Conservation (phyloP, 148 eudicot species). For the Amaranthus cruentus region DNA sequence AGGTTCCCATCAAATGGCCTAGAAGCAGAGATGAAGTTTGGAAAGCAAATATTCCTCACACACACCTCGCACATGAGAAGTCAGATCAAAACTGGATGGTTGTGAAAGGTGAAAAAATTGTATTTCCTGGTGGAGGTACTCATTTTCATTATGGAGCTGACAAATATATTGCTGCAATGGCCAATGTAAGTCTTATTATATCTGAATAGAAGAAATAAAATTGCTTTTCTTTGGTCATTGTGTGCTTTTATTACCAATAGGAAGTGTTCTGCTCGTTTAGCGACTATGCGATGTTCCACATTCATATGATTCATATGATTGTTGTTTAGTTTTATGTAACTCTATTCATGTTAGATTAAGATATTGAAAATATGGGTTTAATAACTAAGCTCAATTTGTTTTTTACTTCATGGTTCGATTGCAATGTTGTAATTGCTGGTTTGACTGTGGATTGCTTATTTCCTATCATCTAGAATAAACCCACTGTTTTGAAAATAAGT, state of each 20-base stretch:
- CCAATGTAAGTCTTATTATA: conserved; percentile 61
- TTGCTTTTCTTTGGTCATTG: not conserved
- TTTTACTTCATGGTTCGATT: not conserved
- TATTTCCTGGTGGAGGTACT: conserved; percentile 98
- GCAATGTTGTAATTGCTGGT: not conserved
- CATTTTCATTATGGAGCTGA: conserved; percentile 98
- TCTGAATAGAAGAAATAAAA: not conserved
- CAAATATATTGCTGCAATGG: conserved; percentile 87
- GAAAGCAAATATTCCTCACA: conserved; percentile 98
- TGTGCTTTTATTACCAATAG: not conserved
- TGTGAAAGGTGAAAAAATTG: conserved; percentile 87
- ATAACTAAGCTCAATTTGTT: not conserved
- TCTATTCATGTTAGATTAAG: not conserved
- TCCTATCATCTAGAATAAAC: not conserved
- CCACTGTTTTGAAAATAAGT: not conserved
- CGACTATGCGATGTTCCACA: not conserved
- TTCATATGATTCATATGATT: too few relatives aligned
- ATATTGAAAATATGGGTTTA: not conserved
- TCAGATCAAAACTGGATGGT: conserved; percentile 99
- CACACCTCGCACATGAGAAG: conserved; percentile 97
- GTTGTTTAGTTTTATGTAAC: not conserved
- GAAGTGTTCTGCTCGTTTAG: not conserved
- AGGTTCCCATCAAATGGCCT: conserved; percentile 99
- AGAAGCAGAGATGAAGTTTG: conserved; percentile 95
- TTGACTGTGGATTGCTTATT: too few relatives aligned